Conservation (phyloP, 305 asterid species). For the Striga hermonthica region DNA sequence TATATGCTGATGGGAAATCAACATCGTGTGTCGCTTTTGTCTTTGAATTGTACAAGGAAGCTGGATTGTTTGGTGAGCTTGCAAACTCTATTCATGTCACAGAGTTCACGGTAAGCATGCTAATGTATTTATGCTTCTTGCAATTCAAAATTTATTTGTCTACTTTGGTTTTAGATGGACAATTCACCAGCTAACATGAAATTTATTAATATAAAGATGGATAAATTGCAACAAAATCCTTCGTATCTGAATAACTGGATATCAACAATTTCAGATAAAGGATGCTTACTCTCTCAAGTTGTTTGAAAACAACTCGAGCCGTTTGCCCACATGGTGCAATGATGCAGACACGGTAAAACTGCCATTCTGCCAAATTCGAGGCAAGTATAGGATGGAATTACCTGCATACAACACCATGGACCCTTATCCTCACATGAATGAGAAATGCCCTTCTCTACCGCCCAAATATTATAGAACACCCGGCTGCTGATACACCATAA, state of each 20-base stretch:
- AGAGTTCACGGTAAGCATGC: slow-evolving; percentile 82
- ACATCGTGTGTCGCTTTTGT: slow-evolving; percentile 88
- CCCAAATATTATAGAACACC: slow-evolving; percentile 57
- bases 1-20: slow-evolving; percentile 82
- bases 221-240: neutral
- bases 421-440: slow-evolving; percentile 83
- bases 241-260: neutral
- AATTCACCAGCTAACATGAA: neutral
- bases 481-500: slow-evolving; percentile 50
- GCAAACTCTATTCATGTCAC: slow-evolving; percentile 74
- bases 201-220: neutral
- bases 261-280: slow-evolving; percentile 46
- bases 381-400: slow-evolving; percentile 80
- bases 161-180: neutral
- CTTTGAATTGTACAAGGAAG: slow-evolving; percentile 88
- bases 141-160: too few species aligned
- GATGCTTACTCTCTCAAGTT: slow-evolving; percentile 59
- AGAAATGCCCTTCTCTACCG: slow-evolving; percentile 83
- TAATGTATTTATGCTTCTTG: slow-evolving; percentile 8
- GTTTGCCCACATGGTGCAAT: slow-evolving; percentile 60
- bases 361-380: slow-evolving; percentile 76
- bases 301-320: slow-evolving; percentile 52
- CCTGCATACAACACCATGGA: slow-evolving; percentile 77
- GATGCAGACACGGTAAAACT: slow-evolving; percentile 49
- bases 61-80: slow-evolving; percentile 76